Base-by-base conservation (phyloP, 768 basidiomycete genomes). In the Calocybe indica region DNA sequence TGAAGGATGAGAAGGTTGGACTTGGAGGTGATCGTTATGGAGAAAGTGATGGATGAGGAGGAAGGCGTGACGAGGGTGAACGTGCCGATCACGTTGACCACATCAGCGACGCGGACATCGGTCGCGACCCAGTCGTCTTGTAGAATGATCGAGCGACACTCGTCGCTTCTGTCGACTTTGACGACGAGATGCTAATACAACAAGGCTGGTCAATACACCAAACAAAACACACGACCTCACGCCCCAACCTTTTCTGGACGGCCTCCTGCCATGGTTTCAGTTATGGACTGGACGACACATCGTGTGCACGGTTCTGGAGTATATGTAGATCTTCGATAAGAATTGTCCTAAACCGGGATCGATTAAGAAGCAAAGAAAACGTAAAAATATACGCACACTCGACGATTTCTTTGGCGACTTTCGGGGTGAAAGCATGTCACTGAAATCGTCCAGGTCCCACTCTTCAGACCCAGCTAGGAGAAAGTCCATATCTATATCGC, bases 1-100 rank as follows among this genome's bases (percentile, higher is more conserved):
- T 98, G 92, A 42, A 85, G 84, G 52, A 98, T 83, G 47, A 98
- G 67, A 41, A 88, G 69, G 54, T 92, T 85, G 7, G 75, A 59
- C 45, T 74, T 74, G 30, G 82, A 74, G 2, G 80, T 81, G 40
- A 96, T 74, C 1, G 68, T 62, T 30, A 91, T 85, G 10, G 68
- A 67, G 37, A 61, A 58, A 6, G 59, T 65, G n/a, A 71, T 53
- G 12, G 69, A 59, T 9, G 71, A 66, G 0, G 65, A 56, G 5
- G 65, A 62, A 3, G 63, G 51, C 3, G 63, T 55, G 31, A 67
- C 62, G 6, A 64, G 40, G 1, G 57, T 48, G 31, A 66, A 60
- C 31, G 50, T 31, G 9, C 88, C 88, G 34, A 95, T 70, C 43
- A 92, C 70, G 62, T 95, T 95, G 52, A 94, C 67, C 34, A 73